Evolutionary conservation across 805 yeast genomes (phyloP).

Genomic region (Starmerella floris): DNA sequence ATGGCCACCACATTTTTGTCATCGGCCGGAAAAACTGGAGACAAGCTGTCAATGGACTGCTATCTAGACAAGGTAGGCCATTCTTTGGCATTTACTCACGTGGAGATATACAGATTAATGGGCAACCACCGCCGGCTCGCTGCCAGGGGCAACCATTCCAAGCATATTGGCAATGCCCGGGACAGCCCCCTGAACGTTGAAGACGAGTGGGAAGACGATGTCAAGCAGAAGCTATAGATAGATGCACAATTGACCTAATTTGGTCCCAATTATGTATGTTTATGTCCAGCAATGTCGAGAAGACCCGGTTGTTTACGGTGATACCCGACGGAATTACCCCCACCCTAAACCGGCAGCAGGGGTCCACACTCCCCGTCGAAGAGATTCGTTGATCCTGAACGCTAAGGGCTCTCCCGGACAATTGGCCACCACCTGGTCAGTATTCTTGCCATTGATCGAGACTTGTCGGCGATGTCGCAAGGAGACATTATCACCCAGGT

Average conservation of each 20-base stretch:
- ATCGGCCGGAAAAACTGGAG: conserved; percentile 29
- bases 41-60: conserved; percentile 22
- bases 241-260: too few relatives aligned
- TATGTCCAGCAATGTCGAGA: too few relatives aligned
- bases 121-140: conserved; percentile 13
- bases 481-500: conserved; percentile 22
- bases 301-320: too few relatives aligned
- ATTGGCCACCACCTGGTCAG: too few relatives aligned
- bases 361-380: too few relatives aligned
- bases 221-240: background rate
- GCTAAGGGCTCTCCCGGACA: too few relatives aligned
- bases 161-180: conserved; percentile 29
- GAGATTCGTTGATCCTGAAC: too few relatives aligned
- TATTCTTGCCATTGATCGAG: too few relatives aligned
- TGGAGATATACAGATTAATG: conserved; percentile 23
- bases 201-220: conserved; percentile 4
- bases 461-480: background rate
- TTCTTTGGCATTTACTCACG: conserved; percentile 32
- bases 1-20: conserved; percentile 30
- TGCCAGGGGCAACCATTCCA: conserved; percentile 35
- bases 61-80: conserved; percentile 29
- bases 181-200: conserved; percentile 24
- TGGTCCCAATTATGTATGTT: too few relatives aligned
- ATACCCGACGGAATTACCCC: too few relatives aligned
- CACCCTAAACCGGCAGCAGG: too few relatives aligned